These are phyloP conservation scores for Pseudotulostoma volvatum DNA, from an alignment of 495 filamentous ascomycete species.

Conservation along the genomic window DNA sequence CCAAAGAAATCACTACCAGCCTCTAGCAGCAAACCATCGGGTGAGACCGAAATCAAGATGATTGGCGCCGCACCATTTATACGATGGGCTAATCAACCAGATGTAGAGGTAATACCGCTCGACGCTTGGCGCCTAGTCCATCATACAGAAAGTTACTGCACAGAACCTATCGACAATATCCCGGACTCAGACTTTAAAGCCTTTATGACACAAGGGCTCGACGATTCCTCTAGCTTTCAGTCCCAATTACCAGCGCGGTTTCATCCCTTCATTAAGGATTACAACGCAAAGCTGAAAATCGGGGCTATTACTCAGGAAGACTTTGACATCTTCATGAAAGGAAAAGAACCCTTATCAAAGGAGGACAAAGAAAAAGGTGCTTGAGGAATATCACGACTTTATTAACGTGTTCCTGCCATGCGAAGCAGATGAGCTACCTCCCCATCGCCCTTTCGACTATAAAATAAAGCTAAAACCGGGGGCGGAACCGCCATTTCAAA, in stretches of 20 bases:
- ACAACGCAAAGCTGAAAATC: neutral
- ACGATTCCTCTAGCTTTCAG: neutral
- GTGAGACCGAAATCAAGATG: too few species aligned
- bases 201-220: neutral
- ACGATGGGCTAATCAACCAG: too few species aligned
- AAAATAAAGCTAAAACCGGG: too few species aligned
- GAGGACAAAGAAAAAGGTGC: neutral
- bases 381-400: neutral
- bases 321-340: neutral
- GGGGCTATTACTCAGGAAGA: neutral
- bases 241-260: neutral
- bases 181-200: neutral
- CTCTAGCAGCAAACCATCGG: too few species aligned
- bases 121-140: too few species aligned
- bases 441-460: too few species aligned
- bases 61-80: too few species aligned
- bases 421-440: too few species aligned
- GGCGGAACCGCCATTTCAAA: too few species aligned
- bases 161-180: neutral
- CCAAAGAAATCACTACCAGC: too few species aligned
- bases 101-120: too few species aligned
- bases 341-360: neutral
- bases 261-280: neutral
- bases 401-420: too few species aligned
- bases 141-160: neutral